phyloP scores from a whole-genome alignment of 1,284 basidiomycete species.

The Austroboletus rostrupii region DNA sequence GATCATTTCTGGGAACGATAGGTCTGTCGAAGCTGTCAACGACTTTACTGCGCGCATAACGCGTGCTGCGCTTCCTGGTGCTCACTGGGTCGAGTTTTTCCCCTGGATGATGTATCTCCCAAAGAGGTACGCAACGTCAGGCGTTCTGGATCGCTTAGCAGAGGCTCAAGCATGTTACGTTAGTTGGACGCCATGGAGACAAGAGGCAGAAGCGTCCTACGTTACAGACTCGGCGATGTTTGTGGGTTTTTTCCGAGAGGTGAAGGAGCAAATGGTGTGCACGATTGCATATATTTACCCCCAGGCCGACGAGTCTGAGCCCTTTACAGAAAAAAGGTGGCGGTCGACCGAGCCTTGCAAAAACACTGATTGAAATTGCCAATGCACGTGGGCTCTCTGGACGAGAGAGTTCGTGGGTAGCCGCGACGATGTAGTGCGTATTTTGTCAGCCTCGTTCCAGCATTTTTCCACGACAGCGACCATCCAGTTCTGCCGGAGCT shows the following conservation, averaged over 20 bases:
- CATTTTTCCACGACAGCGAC: background rate
- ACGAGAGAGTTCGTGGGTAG: conserved; percentile 9
- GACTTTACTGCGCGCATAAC: conserved; percentile 6
- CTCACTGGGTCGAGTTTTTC: conserved; percentile 11
- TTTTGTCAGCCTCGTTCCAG: background rate
- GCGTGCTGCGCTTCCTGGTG: conserved; percentile 6
- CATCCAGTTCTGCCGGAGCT: conserved; percentile 4
- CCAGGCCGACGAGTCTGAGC: background rate
- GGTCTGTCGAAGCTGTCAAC: background rate
- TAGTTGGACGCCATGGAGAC: conserved; percentile 9
- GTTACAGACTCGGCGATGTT: conserved; percentile 4
- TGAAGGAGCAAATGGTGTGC: conserved; percentile 6
- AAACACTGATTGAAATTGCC: conserved; percentile 4
- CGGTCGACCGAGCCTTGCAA: background rate
- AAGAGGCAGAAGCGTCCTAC: conserved; percentile 2
- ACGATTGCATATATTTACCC: background rate
- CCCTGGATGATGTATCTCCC: conserved; percentile 13
- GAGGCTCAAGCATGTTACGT: background rate
- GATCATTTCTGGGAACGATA: conserved; percentile 5
- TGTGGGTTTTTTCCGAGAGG: conserved; percentile 3
- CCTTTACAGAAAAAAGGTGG: conserved; percentile 3
- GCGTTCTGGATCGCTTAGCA: too few relatives aligned
- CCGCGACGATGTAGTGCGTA: conserved; percentile 9
- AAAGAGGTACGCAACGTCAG: background rate
- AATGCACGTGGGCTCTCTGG: conserved; percentile 6